phyloP scores from a whole-genome alignment of 2,329 filamentous ascomycete species.

The Helicocarpus griseus region DNA sequence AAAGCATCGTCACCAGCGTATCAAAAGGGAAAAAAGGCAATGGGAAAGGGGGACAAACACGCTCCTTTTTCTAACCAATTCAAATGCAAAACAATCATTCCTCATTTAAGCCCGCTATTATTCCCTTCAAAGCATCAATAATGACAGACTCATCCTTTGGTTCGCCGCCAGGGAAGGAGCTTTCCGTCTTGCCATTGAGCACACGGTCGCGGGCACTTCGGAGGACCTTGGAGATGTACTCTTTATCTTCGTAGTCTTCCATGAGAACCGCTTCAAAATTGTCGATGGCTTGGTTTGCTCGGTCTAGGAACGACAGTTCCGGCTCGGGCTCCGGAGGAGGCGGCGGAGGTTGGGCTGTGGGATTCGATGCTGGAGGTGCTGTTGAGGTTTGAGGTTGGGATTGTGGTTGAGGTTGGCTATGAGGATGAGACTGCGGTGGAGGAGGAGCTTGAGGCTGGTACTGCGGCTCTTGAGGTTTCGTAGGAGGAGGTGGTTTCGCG shows the following conservation, averaged over 20 bases:
- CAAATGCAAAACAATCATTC: constrained; percentile 3
- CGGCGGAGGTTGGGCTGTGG: constrained; percentile 8
- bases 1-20: no score
- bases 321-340: constrained; percentile 16
- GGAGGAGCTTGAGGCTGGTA: constrained; percentile 8
- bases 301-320: constrained; percentile 28
- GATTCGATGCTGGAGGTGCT: constrained; percentile 12
- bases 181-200: constrained; percentile 30
- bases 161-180: constrained; percentile 34
- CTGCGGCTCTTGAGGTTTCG: not conserved
- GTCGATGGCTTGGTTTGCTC: constrained; percentile 35
- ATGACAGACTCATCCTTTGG: constrained; percentile 36
- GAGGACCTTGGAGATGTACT: constrained; percentile 36
- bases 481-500: constrained; percentile 1
- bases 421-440: constrained; percentile 8
- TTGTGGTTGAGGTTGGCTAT: not conserved
- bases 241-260: constrained; percentile 37
- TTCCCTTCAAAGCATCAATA: constrained; percentile 29
- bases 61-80: no score
- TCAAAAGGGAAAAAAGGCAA: no score
- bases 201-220: constrained; percentile 34
- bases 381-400: constrained; percentile 4
- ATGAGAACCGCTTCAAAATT: constrained; percentile 36
- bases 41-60: no score
- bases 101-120: constrained; percentile 32